Evolutionary conservation across 805 yeast species (phyloP), one percentile per base, ranked within the genome.

Genomic region (Wickerhamomyces xylosicus): DNA sequence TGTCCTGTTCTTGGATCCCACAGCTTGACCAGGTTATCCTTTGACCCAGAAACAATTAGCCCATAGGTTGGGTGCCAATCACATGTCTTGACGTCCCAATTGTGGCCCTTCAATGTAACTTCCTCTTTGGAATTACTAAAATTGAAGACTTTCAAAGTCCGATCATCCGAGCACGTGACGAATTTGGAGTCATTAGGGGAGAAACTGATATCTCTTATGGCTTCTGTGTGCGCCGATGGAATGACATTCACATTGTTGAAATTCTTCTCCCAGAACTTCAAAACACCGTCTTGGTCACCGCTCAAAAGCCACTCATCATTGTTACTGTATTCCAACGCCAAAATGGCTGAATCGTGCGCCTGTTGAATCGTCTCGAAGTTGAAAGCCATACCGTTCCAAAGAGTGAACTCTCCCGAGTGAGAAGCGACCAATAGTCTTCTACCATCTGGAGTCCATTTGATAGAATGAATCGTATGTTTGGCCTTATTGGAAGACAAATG

Each of bases 391-490:
- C 97, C 97, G 58, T 89, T 87, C 97, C 97, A 92, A 35, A 92
- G 66, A 11, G 97, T 89, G 61, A 92, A 89, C 57, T 92, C 99
- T 33, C 99, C 99, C 41, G 85, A 76, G 62, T 84, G 86, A 21
- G 90, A 77, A 0, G 95, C 95, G 5, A 94, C 95, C 20, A 92
- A 67, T 37, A 92, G 65, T 48, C 98, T 66, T 48, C 97, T 69
- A 0, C 96, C 97, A 49, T 87, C 97, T 0, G 97, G 97, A 0
- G 98, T 92, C 95, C 97, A 90, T 56, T 74, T 77, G n/a, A 85
- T 79, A 2, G 89, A 79, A 50, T 85, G 84, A 38, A 89, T 85
- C 3, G 95, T 85, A 62, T 90, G 96, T 53, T 83, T 80, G 10
- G 87, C 85, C 60, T 92, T 92, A 63, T 90, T 92, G 16, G 92